Evolutionary conservation across 768 basidiomycete species (phyloP).

Genomic region (Psilocybe tampanensis): DNA sequence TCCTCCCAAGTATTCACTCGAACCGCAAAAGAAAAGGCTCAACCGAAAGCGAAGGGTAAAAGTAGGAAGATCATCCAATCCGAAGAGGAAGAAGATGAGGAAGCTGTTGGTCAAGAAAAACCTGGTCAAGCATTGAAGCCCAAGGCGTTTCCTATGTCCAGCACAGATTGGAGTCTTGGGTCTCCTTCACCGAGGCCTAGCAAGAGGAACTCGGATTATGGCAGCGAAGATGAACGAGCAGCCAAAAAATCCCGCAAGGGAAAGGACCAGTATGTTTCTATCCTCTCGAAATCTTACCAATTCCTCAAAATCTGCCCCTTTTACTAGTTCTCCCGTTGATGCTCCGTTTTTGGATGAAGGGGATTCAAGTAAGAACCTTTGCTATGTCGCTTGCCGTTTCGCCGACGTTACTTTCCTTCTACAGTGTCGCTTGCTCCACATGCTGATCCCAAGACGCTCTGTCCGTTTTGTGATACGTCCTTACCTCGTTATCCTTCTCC

Average conservation of each 20-base stretch:
- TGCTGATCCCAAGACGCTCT: constrained; percentile 68
- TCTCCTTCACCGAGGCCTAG: constrained; percentile 7
- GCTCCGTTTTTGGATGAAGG: constrained; percentile 33
- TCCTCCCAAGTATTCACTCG: neutral
- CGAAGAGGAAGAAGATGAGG: constrained; percentile 13
- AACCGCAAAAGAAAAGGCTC: neutral
- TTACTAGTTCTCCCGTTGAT: constrained; percentile 10
- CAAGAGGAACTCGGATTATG: constrained; percentile 26
- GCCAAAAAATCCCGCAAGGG: constrained; percentile 36
- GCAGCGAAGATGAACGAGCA: constrained; percentile 28
- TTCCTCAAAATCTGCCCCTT: neutral
- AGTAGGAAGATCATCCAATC: constrained; percentile 10
- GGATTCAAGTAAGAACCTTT: constrained; percentile 41
- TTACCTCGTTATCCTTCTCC: constrained; percentile 68
- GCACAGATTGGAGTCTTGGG: constrained; percentile 16
- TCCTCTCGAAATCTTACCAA: neutral
- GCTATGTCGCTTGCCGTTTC: neutral
- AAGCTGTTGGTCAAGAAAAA: constrained; percentile 1
- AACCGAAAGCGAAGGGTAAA: constrained; percentile 19
- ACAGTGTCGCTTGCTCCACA: constrained; percentile 53
- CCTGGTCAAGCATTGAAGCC: constrained; percentile 14
- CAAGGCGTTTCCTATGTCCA: constrained; percentile 42
- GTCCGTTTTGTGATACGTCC: constrained; percentile 79
- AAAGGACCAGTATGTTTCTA: constrained; percentile 14
- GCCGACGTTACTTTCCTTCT: neutral